Evolutionary conservation across 108 stramenopile species (phyloP).

Genomic region (Aureococcus anophagefferens): DNA sequence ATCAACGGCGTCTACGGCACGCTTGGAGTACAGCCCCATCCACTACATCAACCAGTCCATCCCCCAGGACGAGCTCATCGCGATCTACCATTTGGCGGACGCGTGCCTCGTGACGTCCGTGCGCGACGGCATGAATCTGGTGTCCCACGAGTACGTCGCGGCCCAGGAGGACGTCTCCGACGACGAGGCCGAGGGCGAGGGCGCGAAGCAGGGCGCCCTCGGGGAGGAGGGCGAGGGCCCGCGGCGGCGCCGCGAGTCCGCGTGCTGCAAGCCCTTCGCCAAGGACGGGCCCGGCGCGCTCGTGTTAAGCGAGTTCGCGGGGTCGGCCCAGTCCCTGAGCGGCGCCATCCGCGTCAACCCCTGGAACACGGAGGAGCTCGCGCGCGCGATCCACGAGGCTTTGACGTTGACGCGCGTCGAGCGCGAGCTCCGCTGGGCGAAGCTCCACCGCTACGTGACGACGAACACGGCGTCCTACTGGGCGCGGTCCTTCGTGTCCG

Average conservation of each 20-base stretch:
- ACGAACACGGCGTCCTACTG: conserved; percentile 32
- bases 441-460: conserved; percentile 32
- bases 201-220: neutral
- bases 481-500: conserved; percentile 32
- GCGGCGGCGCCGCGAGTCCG: neutral
- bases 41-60: conserved; percentile 24
- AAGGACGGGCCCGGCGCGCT: conserved; percentile 26
- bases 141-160: neutral
- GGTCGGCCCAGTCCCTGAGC: conserved; percentile 38
- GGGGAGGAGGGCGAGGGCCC: neutral
- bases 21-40: conserved; percentile 4
- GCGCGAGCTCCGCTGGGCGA: conserved; percentile 30
- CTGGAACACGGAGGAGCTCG: conserved; percentile 34
- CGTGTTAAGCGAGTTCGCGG: conserved; percentile 43
- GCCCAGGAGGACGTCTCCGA: neutral
- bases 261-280: neutral
- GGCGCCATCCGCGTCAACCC: conserved; percentile 53
- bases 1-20: conserved; percentile 6
- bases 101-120: conserved; percentile 33
- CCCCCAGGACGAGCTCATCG: conserved; percentile 18
- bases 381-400: conserved; percentile 20
- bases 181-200: neutral
- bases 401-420: conserved; percentile 12
- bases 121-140: conserved; percentile 24
- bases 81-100: conserved; percentile 27